Evolutionary conservation across 2,329 filamentous ascomycete genomes (phyloP).

Genomic region (Cercospora nicotianae): DNA sequence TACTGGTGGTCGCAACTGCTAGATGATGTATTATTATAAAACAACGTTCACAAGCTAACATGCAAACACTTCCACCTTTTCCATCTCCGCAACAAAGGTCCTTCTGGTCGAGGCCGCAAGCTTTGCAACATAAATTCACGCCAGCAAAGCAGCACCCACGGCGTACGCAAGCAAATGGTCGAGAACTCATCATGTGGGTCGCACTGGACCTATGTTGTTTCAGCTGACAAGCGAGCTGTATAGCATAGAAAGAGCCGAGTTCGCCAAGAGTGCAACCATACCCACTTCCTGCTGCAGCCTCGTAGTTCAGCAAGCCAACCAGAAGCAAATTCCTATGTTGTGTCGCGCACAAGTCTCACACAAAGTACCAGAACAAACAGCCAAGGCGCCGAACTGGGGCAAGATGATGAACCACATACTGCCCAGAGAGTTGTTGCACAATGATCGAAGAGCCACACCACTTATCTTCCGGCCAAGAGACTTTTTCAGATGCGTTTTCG

Average conservation of each 20-base stretch:
- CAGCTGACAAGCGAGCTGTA: not conserved
- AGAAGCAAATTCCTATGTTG: not conserved
- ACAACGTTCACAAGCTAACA: not conserved
- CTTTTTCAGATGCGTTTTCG: not conserved
- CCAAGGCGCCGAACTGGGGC: not conserved
- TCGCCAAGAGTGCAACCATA: not conserved
- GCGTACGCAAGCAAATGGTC: not conserved
- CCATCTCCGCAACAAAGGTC: not conserved
- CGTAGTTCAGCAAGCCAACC: not conserved
- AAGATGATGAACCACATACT: not conserved
- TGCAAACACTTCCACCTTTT: not conserved
- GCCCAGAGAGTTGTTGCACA: not conserved
- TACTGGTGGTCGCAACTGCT: constrained; percentile 71
- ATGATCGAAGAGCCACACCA: not conserved
- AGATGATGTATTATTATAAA: constrained; percentile 28
- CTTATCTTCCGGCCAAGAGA: not conserved
- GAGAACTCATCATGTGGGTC: not conserved
- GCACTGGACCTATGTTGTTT: not conserved
- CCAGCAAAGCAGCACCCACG: not conserved
- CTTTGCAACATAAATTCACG: not conserved
- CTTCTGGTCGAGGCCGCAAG: too few relatives aligned
- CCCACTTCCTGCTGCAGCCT: not conserved
- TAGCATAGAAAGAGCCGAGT: not conserved
- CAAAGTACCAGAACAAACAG: not conserved
- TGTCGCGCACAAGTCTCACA: not conserved